Evolutionary conservation across 345 rosid genomes (phyloP).

Genomic region (Citrus glauca): DNA sequence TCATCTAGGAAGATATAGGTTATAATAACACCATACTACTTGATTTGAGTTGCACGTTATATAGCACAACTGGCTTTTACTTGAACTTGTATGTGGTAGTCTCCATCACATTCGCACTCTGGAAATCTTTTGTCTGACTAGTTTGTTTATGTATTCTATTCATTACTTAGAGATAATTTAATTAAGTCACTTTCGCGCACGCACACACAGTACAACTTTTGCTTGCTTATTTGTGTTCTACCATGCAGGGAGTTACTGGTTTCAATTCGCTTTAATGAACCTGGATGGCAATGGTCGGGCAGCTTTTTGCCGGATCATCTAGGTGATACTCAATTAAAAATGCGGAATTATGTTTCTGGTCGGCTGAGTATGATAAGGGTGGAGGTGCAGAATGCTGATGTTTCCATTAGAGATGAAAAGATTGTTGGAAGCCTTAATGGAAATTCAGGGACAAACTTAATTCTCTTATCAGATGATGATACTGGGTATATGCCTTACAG

Average conservation of each 20-base stretch:
- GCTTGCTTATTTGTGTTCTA: neutral
- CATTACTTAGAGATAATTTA: neutral
- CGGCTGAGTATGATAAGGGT: conserved; percentile 76
- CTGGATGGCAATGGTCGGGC: conserved; percentile 99
- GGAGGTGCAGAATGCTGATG: conserved; percentile 88
- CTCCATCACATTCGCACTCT: neutral
- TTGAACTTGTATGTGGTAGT: too few species aligned
- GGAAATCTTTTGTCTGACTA: neutral
- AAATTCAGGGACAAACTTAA: conserved; percentile 79
- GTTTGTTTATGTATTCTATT: neutral
- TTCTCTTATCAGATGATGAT: conserved; percentile 87
- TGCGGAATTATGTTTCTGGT: conserved; percentile 72
- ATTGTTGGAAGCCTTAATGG: conserved; percentile 67
- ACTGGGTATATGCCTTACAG: conserved; percentile 94
- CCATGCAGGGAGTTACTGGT: conserved; percentile 74
- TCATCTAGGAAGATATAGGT: neutral
- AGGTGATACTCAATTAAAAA: conserved; percentile 91
- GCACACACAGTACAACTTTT: neutral
- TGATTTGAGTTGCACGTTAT: neutral
- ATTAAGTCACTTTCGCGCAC: neutral
- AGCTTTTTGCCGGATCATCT: conserved; percentile 92
- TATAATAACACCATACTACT: neutral
- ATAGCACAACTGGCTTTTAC: neutral
- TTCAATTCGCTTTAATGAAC: conserved; percentile 77
- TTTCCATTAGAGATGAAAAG: conserved; percentile 69